Base-by-base conservation (phyloP, 2,329 filamentous ascomycete species). In the Clonostachys solani region DNA sequence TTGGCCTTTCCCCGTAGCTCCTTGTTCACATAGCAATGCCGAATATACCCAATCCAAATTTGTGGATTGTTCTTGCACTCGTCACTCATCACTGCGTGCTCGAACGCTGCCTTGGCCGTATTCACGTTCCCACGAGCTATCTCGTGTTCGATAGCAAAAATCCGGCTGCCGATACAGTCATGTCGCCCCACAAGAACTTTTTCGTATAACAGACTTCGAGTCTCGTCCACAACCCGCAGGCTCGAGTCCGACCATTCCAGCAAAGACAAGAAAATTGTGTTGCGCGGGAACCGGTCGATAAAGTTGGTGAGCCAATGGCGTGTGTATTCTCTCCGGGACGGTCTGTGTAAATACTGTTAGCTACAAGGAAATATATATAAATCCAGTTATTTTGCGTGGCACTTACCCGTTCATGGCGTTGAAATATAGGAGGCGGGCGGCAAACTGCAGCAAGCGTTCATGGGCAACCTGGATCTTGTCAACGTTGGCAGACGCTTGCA, bases 231-330 rank as follows among this genome's bases (percentile, higher is more conserved):
- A 46, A 94, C 77, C 19, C 84, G 79, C 40, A 89, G 80, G 8
- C 84, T 80, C 3, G 81, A 74, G 60, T 92, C 85, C 51, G 88
- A 84, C 73, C 84, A 87, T n/a, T 83, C 78, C 52, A 86, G 86
- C 1, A 94, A 68, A 2, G 78, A 73, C 2, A 95, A 74, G 51
- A 96, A 85, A 6, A 89, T 74, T 2, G 83, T 87, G 66, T 96
- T 96, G 43, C 74, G 72, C 0, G 91, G 89, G 60, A 91, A 95
- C 7, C 69, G 60, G 0, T 57, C 56, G 18, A 94, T 71, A 51
- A 85, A 87, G 3, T 72, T 66, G 5, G 71, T 66, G 1, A 96
- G 67, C 12, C 84, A 70, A 8, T 75, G 66, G 40, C 87, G 83
- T 34, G 95, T 63, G 16, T 83, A 74, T 0, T 74, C 69, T 5